Evolutionary conservation across 768 basidiomycete species (phyloP).

Genomic region (Phanerochaete sordida): DNA sequence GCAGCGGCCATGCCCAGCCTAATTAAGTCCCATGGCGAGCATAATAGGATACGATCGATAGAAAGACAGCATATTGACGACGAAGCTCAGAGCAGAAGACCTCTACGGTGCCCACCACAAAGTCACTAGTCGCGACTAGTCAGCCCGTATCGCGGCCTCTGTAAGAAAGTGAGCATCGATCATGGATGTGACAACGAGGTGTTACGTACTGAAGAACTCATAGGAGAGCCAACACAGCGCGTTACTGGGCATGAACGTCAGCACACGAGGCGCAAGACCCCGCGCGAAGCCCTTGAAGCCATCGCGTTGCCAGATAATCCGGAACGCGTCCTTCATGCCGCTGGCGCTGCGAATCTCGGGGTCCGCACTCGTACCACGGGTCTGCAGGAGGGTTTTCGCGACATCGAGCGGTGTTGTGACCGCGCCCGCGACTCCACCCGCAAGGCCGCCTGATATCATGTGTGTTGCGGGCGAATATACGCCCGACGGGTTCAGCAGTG

Average conservation of each 20-base stretch:
- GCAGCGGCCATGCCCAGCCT: neutral
- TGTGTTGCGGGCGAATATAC: conserved; percentile 93
- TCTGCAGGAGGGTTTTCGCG: conserved; percentile 95
- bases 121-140: too few species aligned
- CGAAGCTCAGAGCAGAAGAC: neutral
- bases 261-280: conserved; percentile 85
- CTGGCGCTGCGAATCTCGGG: conserved; percentile 76
- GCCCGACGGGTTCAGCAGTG: conserved; percentile 76
- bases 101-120: neutral
- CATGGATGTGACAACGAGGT: neutral
- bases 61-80: neutral
- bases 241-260: conserved; percentile 96
- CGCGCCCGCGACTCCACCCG: conserved; percentile 92
- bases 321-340: conserved; percentile 86
- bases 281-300: conserved; percentile 83
- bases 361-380: conserved; percentile 86
- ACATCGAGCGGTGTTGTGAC: conserved; percentile 97
- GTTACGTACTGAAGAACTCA: conserved; percentile 94
- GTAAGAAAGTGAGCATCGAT: neutral
- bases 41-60: conserved; percentile 2
- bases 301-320: conserved; percentile 83
- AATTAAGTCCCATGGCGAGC: conserved; percentile 3
- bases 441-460: conserved; percentile 86
- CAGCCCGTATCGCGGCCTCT: conserved; percentile 25
- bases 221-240: conserved; percentile 97